Percentiles rank a stretch among this genome's conserved stretches.
These are phyloP conservation scores for Cryphonectria japonica DNA, from an alignment of 2,329 filamentous ascomycete genomes.

Conservation along the genomic window DNA sequence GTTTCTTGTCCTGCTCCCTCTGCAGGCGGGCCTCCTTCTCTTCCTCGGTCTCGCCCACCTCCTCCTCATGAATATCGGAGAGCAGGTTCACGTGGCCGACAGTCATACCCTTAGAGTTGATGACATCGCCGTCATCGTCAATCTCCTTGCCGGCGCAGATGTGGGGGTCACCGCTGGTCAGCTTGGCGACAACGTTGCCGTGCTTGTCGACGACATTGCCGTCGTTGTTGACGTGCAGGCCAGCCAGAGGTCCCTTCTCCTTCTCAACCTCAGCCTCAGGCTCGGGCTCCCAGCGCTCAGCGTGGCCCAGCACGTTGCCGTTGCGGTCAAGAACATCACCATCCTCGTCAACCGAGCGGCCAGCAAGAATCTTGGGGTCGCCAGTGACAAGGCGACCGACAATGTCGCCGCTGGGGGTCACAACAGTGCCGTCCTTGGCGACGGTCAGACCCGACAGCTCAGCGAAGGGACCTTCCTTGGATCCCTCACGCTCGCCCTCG, in stretches of 20 bases:
- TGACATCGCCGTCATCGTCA: constrained; percentile 71
- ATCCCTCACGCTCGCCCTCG: constrained; percentile 65
- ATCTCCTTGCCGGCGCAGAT: constrained; percentile 70
- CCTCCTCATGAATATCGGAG: constrained; percentile 56
- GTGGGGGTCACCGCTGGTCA: constrained; percentile 68
- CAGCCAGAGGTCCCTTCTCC: constrained; percentile 55
- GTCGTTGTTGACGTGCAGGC: constrained; percentile 60
- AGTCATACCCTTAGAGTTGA: constrained; percentile 68
- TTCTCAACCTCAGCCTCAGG: constrained; percentile 55
- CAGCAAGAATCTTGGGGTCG: constrained; percentile 72
- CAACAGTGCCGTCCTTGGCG: constrained; percentile 69
- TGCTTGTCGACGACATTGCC: constrained; percentile 63
- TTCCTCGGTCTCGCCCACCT: constrained; percentile 59
- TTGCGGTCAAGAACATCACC: constrained; percentile 82
- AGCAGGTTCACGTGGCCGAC: constrained; percentile 71
- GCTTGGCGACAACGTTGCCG: constrained; percentile 66
- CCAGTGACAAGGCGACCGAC: constrained; percentile 74
- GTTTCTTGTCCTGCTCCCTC: constrained; percentile 70
- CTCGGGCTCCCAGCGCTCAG: constrained; percentile 58
- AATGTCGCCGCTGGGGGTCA: constrained; percentile 68
- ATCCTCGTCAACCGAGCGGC: constrained; percentile 77
- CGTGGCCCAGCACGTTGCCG: constrained; percentile 60
- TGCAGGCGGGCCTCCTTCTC: constrained; percentile 59
- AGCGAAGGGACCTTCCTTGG: constrained; percentile 70
- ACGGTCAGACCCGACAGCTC: constrained; percentile 68